Evolutionary conservation across 345 rosid species (phyloP), one percentile per base, ranked within the genome.

Genomic region (Cardamine resedifolia): DNA sequence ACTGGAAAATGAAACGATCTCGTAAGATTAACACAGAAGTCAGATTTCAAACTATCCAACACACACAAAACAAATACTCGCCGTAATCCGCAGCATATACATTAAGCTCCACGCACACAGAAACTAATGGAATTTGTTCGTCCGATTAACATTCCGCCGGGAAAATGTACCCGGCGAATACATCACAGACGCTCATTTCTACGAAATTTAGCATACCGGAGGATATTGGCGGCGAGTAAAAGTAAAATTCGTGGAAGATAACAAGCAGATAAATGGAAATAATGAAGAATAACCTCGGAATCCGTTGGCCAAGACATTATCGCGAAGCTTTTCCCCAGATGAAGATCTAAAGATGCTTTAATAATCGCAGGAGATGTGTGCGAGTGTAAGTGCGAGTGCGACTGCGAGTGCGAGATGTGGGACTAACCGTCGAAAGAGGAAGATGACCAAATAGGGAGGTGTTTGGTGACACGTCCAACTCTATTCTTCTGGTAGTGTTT

Each of bases 271-370:
- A 41, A 44, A 59, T 24, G 20, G 41, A 51, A 16, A 28, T n/a
- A 21, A 24, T 19, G 18, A 19, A 44, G 76, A 74, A 50, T 48
- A 50, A 78, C 81, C 81, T 78, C 78, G 0, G 72, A 58, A 9
- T 74, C 81, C 21, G 72, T 74, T 49, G 81, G 79, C 81, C 81
- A 78, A 41, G 81, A 73, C 80, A 77, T 77, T 31, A 15, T 58
- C 28, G 61, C 16, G 68, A 70, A 77, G 63, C 24, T 77, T 58
- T 71, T 41, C 16, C 21, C 5, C 33, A 65, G 68, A 65, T 34
- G 27, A 11, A 21, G 67, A 77, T 77, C 71, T 36, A 8, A 1
- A 3, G 60, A 34, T 10, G 43, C 1, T 64, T 7, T 2, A 58
- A 19, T 3, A 3, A 16, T 48, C 27, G 71, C 10, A 19, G 5